These are phyloP conservation scores for Mucor plumbeus DNA, from an alignment of 371 early-diverging fungal species.

Conservation along the genomic window DNA sequence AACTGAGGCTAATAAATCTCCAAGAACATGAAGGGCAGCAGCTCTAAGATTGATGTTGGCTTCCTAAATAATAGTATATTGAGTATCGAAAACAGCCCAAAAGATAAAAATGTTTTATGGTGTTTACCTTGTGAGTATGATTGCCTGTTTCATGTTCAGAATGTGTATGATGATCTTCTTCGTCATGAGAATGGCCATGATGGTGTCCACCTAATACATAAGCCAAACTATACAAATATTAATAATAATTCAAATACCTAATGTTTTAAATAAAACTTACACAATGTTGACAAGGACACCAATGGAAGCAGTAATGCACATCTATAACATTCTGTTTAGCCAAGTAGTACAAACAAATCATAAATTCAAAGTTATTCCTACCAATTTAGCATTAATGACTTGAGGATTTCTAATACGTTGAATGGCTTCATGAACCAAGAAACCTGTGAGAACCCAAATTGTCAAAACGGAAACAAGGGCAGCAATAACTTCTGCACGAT, in stretches of 20 bases:
- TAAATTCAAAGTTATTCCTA: slow-evolving; percentile 13
- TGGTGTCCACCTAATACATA: slow-evolving; percentile 55
- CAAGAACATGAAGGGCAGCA: slow-evolving; percentile 82
- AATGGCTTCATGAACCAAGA: slow-evolving; percentile 77
- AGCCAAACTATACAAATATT: slow-evolving; percentile 36
- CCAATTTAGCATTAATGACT: slow-evolving; percentile 74
- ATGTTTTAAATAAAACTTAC: slow-evolving; percentile 29
- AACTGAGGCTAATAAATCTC: slow-evolving; percentile 83
- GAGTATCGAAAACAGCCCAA: background rate
- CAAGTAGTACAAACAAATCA: background rate
- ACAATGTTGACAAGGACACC: slow-evolving; percentile 85
- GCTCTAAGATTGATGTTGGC: slow-evolving; percentile 75
- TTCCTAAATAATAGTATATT: slow-evolving; percentile 35
- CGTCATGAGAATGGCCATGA: slow-evolving; percentile 44
- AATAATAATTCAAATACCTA: background rate
- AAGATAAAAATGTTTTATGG: slow-evolving; percentile 18
- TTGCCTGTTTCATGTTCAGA: slow-evolving; percentile 38
- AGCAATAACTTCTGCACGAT: slow-evolving; percentile 87
- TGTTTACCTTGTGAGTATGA: slow-evolving; percentile 37
- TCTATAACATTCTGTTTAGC: slow-evolving; percentile 37
- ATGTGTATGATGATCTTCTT: slow-evolving; percentile 46
- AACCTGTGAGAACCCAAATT: slow-evolving; percentile 83
- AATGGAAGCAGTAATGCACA: slow-evolving; percentile 72
- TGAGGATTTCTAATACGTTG: slow-evolving; percentile 74
- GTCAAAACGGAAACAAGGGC: slow-evolving; percentile 80